phyloP scores from a whole-genome alignment of 164 flowering plant species.

The Protea cynaroides region DNA sequence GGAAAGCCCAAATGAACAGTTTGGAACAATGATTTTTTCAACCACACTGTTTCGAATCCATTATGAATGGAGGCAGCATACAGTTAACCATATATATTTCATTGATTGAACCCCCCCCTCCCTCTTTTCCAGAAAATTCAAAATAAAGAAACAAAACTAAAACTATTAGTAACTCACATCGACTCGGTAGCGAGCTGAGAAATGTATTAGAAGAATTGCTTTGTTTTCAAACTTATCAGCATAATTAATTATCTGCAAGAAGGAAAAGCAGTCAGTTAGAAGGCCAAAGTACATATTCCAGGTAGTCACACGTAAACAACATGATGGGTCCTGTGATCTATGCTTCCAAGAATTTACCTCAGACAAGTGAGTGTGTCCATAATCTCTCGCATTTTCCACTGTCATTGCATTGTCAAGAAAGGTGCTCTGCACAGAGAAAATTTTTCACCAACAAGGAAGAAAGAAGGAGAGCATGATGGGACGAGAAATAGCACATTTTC shows the following conservation, averaged over 20 bases:
- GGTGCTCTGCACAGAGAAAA: slow-evolving; percentile 51
- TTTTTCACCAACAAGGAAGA: no score
- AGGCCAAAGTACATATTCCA: background rate
- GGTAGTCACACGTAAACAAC: background rate
- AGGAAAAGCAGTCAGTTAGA: background rate
- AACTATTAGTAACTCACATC: slow-evolving; percentile 20
- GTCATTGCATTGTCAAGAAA: slow-evolving; percentile 43
- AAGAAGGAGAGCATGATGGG: no score
- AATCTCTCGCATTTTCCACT: slow-evolving; percentile 82
- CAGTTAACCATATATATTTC: no score
- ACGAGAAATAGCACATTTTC: no score
- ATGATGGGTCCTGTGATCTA: background rate
- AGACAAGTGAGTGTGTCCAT: slow-evolving; percentile 81
- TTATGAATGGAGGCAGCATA: background rate
- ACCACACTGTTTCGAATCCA: background rate
- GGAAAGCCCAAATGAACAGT: background rate
- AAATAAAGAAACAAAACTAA: background rate
- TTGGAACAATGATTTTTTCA: background rate
- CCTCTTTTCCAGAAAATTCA: background rate
- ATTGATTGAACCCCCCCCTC: background rate
- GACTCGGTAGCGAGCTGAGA: slow-evolving; percentile 70
- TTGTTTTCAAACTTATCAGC: slow-evolving; percentile 70
- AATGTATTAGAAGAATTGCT: slow-evolving; percentile 88
- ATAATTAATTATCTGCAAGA: slow-evolving; percentile 46
- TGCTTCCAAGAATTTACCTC: slow-evolving; percentile 44